Evolutionary conservation across 768 basidiomycete species (phyloP), one percentile per base, ranked within the genome.

Genomic region (Neoboletus magnificus): DNA sequence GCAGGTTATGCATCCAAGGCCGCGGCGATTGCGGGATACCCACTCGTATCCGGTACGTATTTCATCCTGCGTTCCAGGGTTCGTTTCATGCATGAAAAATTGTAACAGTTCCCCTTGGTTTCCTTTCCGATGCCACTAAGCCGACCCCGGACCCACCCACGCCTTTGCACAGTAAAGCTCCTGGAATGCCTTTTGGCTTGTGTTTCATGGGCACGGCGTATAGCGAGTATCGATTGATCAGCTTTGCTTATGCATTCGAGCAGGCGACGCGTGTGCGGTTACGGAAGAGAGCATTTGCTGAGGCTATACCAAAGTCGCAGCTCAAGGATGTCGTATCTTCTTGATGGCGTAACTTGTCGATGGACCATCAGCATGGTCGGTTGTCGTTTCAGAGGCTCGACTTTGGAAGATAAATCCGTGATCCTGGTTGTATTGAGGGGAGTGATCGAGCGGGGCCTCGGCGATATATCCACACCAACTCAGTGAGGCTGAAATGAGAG

Each of bases 241-340:
- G 69, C n/a, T 72, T 70, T 46, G 77, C 77, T 23, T 79, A 76
- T 60, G 78, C 79, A 22, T 80, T 74, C 53, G 79, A 80, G 66
- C 85, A 86, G 63, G 76, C 77, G 50, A 87, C 85, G 5, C 74
- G 78, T 45, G 78, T 75, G 2, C 66, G 84, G 8, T 61, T 84
- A 48, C 62, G 64, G 51, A 74, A 77, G 61, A 76, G 64, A 59
- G 84, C 82, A 1, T 82, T 74, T 55, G 54, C 69, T 1, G 79
- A 70, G 20, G 84, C 84, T 25, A 77, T 85, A 33, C 85, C 85
- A 5, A 80, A 72, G 63, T 83, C 82, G 3, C 84, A 79, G 56
- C 63, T 79, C 12, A 58, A 33, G 23, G 72, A 77, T 50, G 66
- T 75, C 16, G 33, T 74, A 5, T 36, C 42, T 1, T 36, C 33